Base-by-base conservation (phyloP, 352 stramenopile species). In the Pythium inflatum region DNA sequence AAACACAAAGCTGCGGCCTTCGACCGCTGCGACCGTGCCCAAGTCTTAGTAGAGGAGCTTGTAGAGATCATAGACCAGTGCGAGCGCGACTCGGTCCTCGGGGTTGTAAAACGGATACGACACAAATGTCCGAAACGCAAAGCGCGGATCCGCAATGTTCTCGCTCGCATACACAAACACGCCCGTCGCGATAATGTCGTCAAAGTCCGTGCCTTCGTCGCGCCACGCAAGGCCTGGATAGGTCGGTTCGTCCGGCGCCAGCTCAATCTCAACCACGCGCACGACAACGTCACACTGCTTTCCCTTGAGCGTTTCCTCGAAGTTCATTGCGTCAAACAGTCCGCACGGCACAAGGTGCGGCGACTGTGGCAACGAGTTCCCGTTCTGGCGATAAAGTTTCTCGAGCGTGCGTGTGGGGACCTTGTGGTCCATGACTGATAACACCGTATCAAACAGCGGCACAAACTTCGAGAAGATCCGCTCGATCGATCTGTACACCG, bases 101-200 rank as follows among this genome's bases (percentile, higher is more conserved):
- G 66, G 13, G 1, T 67, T 33, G 27, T 45, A 24, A 1, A n/a
- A 6, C 18, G 68, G 61, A 14, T 33, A 24, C 0, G 53, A 14
- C 13, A 68, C 54, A 34, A 36, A 28, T 0, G 28, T 25, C 9
- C 69, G 72, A 30, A 82, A 76, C 34, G 49, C 48, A 11, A 82
- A 51, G 1, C 30, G 41, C 4, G 73, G 68, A 22, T 74, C 56
- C 0, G 68, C 74, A 31, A 82, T 67, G 38, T 80, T 80, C 20
- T 76, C 62, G 36, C 55, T 43, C 3, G 38, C 53, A 31, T 74
- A 82, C 56, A 71, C 77, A n/a, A 73, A 74, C 1, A 78, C 40
- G 1, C 68, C 75, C 6, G 72, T 79, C 2, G 69, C 73, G 13
- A 77, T 54, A 49, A 80, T 78, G 2, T 40, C 22, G 41, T 82